Evolutionary conservation across 768 basidiomycete species (phyloP), one percentile per base, ranked within the genome.

Genomic region (Kwoniella pini): DNA sequence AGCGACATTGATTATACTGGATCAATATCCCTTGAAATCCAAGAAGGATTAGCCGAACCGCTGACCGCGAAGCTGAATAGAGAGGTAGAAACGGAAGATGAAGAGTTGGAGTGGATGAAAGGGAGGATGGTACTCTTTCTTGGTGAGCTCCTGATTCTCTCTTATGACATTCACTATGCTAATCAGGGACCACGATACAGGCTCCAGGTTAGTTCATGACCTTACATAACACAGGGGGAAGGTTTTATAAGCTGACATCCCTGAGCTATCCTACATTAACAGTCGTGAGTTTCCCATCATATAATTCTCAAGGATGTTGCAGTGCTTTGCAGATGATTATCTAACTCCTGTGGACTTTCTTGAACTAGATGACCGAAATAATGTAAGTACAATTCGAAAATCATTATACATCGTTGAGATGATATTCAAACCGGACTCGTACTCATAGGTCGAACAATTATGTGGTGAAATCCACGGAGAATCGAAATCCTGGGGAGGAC

Each of bases 71-170:
- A 40, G 40, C 38, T 44, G 48, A 49, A 48, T 51, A 45, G 30
- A 48, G 44, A 54, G 51, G 49, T 27, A 27, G 52, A 56, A 22
- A 59, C 52, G 15, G 39, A 43, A 27, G 50, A 26, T 12, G 39
- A 49, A 27, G 50, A 26, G 6, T 44, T 58, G 26, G 59, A 51
- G 13, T 63, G 62, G 53, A 43, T 59, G 12, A 63, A 59, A 48
- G 59, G 54, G 13, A 60, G 48, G 38, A 30, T 60, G 42, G 57
- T 60, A 12, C 21, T 68, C 11, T 64, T 64, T 21, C 13, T 68
- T 26, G 66, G 66, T 68, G 28, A 54, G 62, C 64, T n/a, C n/a
- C n/a, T n/a, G n/a, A n/a, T n/a, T n/a, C n/a, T n/a, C n/a, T n/a
- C n/a, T n/a, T n/a, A n/a, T n/a, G n/a, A n/a, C n/a, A n/a, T n/a